phyloP scores from a whole-genome alignment of 2,329 filamentous ascomycete genomes.

The Phyllosticta paracitricarpa region DNA sequence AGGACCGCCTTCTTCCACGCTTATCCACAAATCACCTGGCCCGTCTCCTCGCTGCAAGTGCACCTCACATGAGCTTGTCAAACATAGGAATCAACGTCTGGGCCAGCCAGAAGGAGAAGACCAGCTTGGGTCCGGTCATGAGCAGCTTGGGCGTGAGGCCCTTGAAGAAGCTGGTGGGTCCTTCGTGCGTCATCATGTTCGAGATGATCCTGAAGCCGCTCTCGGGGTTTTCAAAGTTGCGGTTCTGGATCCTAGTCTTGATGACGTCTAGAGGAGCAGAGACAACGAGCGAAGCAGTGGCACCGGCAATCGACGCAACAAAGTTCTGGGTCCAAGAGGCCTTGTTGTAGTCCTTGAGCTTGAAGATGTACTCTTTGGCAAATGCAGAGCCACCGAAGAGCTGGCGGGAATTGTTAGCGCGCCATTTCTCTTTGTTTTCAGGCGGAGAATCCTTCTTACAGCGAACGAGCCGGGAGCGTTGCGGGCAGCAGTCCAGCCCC shows the following conservation, averaged over 20 bases:
- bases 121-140: conserved; percentile 98
- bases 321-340: conserved; percentile 96
- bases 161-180: conserved; percentile 87
- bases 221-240: conserved; percentile 97
- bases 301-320: conserved; percentile 87
- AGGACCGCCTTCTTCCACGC: neutral
- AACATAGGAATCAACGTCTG: conserved; percentile 96
- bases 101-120: conserved; percentile 99
- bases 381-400: conserved; percentile 96
- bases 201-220: conserved; percentile 82
- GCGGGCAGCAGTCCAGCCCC: conserved; percentile 93
- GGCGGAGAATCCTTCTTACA: conserved; percentile 41
- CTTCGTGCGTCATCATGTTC: conserved; percentile 91
- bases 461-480: conserved; percentile 97
- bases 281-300: conserved; percentile 87
- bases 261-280: conserved; percentile 96
- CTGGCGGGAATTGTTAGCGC: conserved; percentile 34
- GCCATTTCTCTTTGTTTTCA: neutral
- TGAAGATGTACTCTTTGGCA: conserved; percentile 92
- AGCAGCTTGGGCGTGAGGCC: conserved; percentile 92
- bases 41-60: neutral
- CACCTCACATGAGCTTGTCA: conserved; percentile 49
- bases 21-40: conserved; percentile 1
- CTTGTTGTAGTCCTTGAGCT: conserved; percentile 87
- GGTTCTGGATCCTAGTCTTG: conserved; percentile 97